Evolutionary conservation across 306 rosid species (phyloP).

Genomic region (Acacia crassicarpa): DNA sequence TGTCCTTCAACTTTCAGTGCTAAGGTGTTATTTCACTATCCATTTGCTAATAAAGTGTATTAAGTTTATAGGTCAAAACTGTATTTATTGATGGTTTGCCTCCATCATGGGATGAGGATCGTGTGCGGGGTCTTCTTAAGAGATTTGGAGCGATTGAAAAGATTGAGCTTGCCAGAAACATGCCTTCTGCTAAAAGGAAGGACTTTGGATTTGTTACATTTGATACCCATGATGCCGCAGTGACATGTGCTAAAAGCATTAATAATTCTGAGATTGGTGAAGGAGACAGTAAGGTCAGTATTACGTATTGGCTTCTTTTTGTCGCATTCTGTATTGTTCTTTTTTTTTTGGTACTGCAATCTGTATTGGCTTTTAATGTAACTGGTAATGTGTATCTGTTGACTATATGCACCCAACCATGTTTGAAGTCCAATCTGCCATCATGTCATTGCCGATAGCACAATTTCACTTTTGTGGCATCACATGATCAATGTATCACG

Average conservation of each 20-base stretch:
- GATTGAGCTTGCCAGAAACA: conserved; percentile 91
- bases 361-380: conserved; percentile 26
- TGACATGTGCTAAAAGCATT: conserved; percentile 83
- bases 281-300: conserved; percentile 79
- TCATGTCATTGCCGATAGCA: not conserved
- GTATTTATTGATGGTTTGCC: conserved; percentile 94
- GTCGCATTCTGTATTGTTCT: conserved; percentile 8
- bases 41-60: conserved; percentile 32
- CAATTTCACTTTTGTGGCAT: not conserved
- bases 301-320: conserved; percentile 26
- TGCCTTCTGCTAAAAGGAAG: conserved; percentile 95
- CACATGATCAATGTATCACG: not conserved
- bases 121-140: conserved; percentile 70
- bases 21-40: not conserved
- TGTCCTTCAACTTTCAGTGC: conserved; percentile 20
- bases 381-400: conserved; percentile 2
- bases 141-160: conserved; percentile 77
- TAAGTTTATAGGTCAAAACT: conserved; percentile 81
- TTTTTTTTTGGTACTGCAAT: not conserved
- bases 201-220: conserved; percentile 97
- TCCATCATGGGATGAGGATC: conserved; percentile 92
- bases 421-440: not conserved
- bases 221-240: conserved; percentile 84
- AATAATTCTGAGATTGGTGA: conserved; percentile 92
- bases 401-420: not conserved